phyloP scores from a whole-genome alignment of 2,329 filamentous ascomycete species.

The Exophiala lecanii-corni region DNA sequence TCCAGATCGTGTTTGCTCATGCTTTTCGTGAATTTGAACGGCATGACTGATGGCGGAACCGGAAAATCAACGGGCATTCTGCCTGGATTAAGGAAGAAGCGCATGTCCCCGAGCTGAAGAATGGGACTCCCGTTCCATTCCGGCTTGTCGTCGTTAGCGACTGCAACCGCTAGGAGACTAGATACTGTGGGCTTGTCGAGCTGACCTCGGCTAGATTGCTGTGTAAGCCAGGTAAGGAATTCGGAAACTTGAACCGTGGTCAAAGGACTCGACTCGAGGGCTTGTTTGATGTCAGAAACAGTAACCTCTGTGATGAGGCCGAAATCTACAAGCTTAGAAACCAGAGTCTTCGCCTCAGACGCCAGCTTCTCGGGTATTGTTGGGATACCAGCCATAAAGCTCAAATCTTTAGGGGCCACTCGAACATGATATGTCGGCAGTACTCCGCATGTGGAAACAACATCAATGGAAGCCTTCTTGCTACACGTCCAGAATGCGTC shows the following conservation, averaged over 20 bases:
- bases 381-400: constrained; percentile 84
- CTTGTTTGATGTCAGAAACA: constrained; percentile 75
- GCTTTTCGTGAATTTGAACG: constrained; percentile 72
- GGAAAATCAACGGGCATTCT: constrained; percentile 79
- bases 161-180: constrained; percentile 68
- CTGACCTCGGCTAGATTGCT: constrained; percentile 65
- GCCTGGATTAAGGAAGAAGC: constrained; percentile 67
- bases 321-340: constrained; percentile 75
- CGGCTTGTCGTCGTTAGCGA: constrained; percentile 52
- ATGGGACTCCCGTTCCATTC: constrained; percentile 62
- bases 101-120: constrained; percentile 71
- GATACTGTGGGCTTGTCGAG: constrained; percentile 65
- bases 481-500: constrained; percentile 95
- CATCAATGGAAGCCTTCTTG: constrained; percentile 73
- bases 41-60: constrained; percentile 74
- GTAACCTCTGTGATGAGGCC: constrained; percentile 85
- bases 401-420: constrained; percentile 63
- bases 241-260: constrained; percentile 71
- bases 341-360: constrained; percentile 63
- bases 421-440: constrained; percentile 79
- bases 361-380: constrained; percentile 74
- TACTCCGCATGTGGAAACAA: constrained; percentile 83
- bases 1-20: constrained; percentile 66
- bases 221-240: constrained; percentile 79
- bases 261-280: constrained; percentile 77